Evolutionary conservation across 2,329 filamentous ascomycete species (phyloP), one percentile per base, ranked within the genome.

Genomic region (Cadophora gregata): DNA sequence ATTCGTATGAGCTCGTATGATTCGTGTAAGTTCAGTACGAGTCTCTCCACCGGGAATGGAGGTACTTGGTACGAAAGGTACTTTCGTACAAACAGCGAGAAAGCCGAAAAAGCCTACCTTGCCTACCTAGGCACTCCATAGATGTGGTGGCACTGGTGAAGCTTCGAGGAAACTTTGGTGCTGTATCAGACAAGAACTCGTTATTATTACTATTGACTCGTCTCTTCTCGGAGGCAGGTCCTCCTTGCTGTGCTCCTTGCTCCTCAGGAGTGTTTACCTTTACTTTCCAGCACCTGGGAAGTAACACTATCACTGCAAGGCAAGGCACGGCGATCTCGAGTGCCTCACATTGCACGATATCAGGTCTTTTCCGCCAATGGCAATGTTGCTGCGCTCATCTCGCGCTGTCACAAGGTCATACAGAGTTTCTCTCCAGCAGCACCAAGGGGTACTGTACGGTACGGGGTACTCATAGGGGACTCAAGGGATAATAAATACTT

Each of bases 341-440:
- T 45, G n/a, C 42, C 42, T 45, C 48, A 51, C 48, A 8, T 51
- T 14, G 48, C 48, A 51, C 48, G 3, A 8, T 38, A 38, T 8
- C 5, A 38, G 36, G 12, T 38, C 24, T 27, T 21, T 45, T 45
- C 42, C 42, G 42, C 42, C 42, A 45, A 45, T 51, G 24, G 48
- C 48, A 51, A 51, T 51, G 3, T 51, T 24, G 48, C 48, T 51
- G 48, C 48, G n/a, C n/a, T n/a, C n/a, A 51, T 51, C 48, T 51
- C 25, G 48, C 19, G 29, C 29, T 51, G 48, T 51, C 48, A 27
- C 48, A 27, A 51, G 48, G 48, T 51, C 48, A 27, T 27, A 51
- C 48, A 51, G 48, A 51, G 48, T 51, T 51, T 51, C 48, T 51
- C 48, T 48, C n/a, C n/a, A 48, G 47, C 47, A 25, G 21, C 14